Evolutionary conservation across 1,139 yeast genomes (phyloP).

Genomic region (Candida sanyaensis): DNA sequence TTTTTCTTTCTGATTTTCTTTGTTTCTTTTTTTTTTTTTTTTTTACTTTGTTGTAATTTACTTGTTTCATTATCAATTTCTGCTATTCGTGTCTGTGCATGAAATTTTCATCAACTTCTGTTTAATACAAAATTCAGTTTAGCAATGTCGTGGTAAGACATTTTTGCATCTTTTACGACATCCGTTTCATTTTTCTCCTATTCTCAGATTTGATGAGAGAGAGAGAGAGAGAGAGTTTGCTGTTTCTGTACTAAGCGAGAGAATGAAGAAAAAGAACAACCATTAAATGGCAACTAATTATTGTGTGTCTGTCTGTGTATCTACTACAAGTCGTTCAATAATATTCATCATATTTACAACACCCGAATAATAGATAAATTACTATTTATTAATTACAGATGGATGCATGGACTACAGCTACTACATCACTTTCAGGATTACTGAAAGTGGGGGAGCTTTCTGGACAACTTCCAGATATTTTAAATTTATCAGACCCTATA

Average conservation of each 20-base stretch:
- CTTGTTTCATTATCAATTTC: background rate
- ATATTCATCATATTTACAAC: background rate
- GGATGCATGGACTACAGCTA: slow-evolving; percentile 20
- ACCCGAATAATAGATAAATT: background rate
- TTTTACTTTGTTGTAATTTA: background rate
- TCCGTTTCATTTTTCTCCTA: background rate
- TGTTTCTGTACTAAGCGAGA: too few relatives aligned
- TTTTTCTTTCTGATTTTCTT: too few relatives aligned
- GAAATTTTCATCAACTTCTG: too few relatives aligned
- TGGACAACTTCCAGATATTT: slow-evolving; percentile 5
- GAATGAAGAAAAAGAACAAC: too few relatives aligned
- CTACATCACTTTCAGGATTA: slow-evolving; percentile 8
- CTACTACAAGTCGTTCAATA: too few relatives aligned
- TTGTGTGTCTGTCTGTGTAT: too few relatives aligned
- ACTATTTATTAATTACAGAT: slow-evolving; percentile 9
- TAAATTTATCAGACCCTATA: slow-evolving; percentile 35
- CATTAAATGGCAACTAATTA: too few relatives aligned
- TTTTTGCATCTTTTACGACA: background rate
- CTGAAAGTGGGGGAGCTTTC: slow-evolving; percentile 6
- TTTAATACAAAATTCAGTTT: too few relatives aligned
- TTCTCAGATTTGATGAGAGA: background rate
- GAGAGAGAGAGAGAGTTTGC: too few relatives aligned
- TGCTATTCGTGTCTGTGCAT: too few relatives aligned
- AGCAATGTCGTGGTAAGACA: background rate
- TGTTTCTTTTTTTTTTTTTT: background rate